Base-by-base conservation (phyloP, 805 yeast species). In the Lachancea thermotolerans region DNA sequence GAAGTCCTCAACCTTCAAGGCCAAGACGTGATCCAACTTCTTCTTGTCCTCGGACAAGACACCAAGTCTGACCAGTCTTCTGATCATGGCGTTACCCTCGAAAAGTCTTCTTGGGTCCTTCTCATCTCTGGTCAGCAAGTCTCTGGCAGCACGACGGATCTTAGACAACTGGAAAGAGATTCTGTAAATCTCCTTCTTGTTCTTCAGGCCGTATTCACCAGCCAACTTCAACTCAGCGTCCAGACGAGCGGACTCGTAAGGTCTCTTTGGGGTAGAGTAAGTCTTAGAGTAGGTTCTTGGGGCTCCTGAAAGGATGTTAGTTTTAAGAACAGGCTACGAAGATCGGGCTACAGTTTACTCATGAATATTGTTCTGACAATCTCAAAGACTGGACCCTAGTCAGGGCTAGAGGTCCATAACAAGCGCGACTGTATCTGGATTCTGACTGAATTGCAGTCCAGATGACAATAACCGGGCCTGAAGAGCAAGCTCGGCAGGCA, bases 131-230 rank as follows among this genome's bases (percentile, higher is more conserved):
- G 99, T 93, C 77, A 93, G 84, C 69, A 93, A 81, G 71, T 93
- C 98, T 85, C 99, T 95, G 71, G 99, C 99, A 74, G 99, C 99
- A 81, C 99, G 89, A 81, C 99, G 90, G 73, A 93, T 91, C 84
- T 93, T 93, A 58, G 99, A 93, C 70, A 93, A 86, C 80, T 93
- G 98, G 83, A 85, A 87, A 74, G 95, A 95, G 73, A 93, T 90
- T 85, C 99, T 89, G 95, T 93, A 93, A 75, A 93, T 88, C 79
- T 93, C 99, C 74, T 95, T 87, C 91, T 93, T 93, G 96, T 93
- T 93, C 81, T 89, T 91, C 73, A 93, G 85, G 83, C 99, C 99
- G 85, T 77, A 90, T 78, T 93, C 98, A 82, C 99, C 99, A 70
- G 95, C 97, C 71, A 93, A 86, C 79, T 93, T 91, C 75, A 93